Conservation (phyloP, 768 basidiomycete genomes). For the Polyporus arcularius region DNA sequence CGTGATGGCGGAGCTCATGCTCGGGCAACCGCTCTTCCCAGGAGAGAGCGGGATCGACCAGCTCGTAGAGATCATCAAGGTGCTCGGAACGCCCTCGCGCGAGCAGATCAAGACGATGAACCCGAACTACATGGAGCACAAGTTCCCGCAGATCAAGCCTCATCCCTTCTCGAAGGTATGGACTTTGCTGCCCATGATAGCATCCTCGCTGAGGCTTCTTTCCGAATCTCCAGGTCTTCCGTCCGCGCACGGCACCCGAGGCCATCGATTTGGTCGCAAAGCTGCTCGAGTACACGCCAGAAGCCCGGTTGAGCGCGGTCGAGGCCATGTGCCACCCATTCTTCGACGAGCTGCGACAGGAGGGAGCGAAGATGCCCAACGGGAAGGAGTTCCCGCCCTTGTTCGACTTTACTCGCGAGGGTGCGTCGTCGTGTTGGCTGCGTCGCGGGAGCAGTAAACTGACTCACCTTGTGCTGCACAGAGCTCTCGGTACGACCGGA, state of each 20-base stretch:
- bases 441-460: not conserved
- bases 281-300: conserved; percentile 97
- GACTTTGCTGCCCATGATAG: not conserved
- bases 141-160: conserved; percentile 99
- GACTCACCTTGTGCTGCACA: conserved; percentile 34
- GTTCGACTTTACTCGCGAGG: conserved; percentile 96
- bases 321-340: conserved; percentile 94
- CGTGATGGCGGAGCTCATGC: conserved; percentile 99
- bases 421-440: conserved; percentile 46
- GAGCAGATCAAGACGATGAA: conserved; percentile 99
- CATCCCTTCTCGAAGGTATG: conserved; percentile 95
- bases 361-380: conserved; percentile 94
- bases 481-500: conserved; percentile 97
- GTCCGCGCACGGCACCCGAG: conserved; percentile 93
- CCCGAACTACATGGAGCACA: conserved; percentile 99
- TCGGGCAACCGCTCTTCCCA: conserved; percentile 98
- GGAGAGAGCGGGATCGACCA: conserved; percentile 99
- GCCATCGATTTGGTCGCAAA: conserved; percentile 96
- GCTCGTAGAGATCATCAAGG: conserved; percentile 99
- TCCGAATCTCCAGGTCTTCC: conserved; percentile 74
- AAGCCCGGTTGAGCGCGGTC: conserved; percentile 84
- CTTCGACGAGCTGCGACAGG: conserved; percentile 93
- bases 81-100: conserved; percentile 95
- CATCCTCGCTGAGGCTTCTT: not conserved
- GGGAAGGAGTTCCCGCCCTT: conserved; percentile 94